These are phyloP conservation scores for Candida sonorensis DNA, from an alignment of 805 yeast species.

Conservation along the genomic window DNA sequence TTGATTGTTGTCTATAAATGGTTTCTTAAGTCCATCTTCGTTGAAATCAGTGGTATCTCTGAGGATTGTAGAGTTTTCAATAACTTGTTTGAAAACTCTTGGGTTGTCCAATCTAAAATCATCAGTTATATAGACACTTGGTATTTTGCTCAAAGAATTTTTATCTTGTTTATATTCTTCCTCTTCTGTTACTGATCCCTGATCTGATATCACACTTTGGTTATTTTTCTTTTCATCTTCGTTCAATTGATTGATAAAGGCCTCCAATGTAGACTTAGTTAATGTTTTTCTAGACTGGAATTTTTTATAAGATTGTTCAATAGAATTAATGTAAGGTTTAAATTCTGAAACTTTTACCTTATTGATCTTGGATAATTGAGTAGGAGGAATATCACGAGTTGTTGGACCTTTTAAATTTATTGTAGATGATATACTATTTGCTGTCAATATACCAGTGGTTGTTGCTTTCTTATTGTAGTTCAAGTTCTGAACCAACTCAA, in stretches of 20 bases:
- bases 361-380: constrained; percentile 50
- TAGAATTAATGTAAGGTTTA: constrained; percentile 34
- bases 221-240: constrained; percentile 16
- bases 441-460: constrained; percentile 22
- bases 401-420: constrained; percentile 62
- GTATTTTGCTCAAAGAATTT: constrained; percentile 43
- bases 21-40: constrained; percentile 27
- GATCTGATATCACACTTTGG: no score
- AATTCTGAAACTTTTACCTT: constrained; percentile 38
- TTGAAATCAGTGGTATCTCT: constrained; percentile 26
- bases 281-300: constrained; percentile 37
- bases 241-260: constrained; percentile 21
- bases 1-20: constrained; percentile 43
- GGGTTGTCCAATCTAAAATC: constrained; percentile 86
- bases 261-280: constrained; percentile 36
- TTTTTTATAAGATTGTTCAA: constrained; percentile 38
- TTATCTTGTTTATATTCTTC: constrained; percentile 18
- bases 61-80: constrained; percentile 45
- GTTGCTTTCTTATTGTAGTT: constrained; percentile 32
- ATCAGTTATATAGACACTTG: constrained; percentile 58
- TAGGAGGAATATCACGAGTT: constrained; percentile 75
- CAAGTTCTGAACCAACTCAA: constrained; percentile 61
- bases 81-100: constrained; percentile 67
- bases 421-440: constrained; percentile 32
- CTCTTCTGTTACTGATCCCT: constrained; percentile 13